phyloP scores from a whole-genome alignment of 345 rosid species.

The Gossypium sturtianum region DNA sequence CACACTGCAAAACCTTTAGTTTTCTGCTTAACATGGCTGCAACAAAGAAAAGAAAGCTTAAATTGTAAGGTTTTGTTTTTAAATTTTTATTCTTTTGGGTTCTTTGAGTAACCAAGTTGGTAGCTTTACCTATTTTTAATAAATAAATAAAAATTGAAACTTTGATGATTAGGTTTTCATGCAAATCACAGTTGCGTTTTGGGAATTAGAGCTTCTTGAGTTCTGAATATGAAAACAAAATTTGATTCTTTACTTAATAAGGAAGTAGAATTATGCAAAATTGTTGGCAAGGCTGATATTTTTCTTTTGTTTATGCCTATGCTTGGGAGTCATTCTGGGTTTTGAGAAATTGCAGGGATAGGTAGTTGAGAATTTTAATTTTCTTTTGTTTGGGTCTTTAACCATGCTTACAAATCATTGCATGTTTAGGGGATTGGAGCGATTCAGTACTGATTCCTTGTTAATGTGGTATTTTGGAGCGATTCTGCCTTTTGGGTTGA shows the following conservation, averaged over 20 bases:
- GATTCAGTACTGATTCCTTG: background rate
- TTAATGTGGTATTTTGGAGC: background rate
- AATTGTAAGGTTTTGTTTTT: slow-evolving; percentile 25
- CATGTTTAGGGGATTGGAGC: slow-evolving; percentile 1
- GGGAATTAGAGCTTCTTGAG: slow-evolving; percentile 3
- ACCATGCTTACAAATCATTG: background rate
- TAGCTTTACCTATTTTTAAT: background rate
- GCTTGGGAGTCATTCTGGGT: background rate
- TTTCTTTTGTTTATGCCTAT: background rate
- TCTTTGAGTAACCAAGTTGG: background rate
- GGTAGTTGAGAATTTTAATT: background rate
- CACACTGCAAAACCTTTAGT: background rate
- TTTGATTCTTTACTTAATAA: background rate
- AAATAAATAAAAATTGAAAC: background rate
- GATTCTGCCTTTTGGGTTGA: background rate
- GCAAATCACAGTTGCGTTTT: slow-evolving; percentile 6
- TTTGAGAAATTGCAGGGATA: background rate
- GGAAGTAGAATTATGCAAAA: slow-evolving; percentile 10
- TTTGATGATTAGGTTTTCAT: slow-evolving; percentile 2
- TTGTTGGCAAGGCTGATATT: background rate
- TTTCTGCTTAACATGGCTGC: slow-evolving; percentile 28
- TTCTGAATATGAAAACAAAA: background rate
- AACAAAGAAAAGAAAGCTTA: slow-evolving; percentile 36
- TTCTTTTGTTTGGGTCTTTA: background rate
- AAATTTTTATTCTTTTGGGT: too few relatives aligned